Evolutionary conservation across 768 basidiomycete species (phyloP), one percentile per base, ranked within the genome.

Genomic region (Naganishia vaughanmartiniae): DNA sequence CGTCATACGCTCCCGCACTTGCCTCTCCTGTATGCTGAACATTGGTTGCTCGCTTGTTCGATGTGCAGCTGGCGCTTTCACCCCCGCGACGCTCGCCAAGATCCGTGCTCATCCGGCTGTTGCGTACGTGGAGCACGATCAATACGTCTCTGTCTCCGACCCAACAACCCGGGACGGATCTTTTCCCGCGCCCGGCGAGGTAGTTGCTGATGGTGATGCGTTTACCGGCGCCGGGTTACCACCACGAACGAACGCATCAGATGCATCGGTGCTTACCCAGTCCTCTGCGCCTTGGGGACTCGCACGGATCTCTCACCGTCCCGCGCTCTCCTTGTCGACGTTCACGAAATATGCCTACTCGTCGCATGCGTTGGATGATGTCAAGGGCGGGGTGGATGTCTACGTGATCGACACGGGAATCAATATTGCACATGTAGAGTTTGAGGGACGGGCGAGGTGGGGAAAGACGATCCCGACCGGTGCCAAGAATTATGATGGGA

Each of bases 331-430:
- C 11, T 88, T 98, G 72, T 81, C 86, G 42, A 97, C 92, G 15
- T 97, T 96, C 85, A 87, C 84, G 69, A 87, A 86, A 79, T 99
- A 97, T 81, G 83, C 86, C 66, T 90, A 89, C 78, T 84, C 91
- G 65, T 10, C 77, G 0, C 46, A 48, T n/a, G 46, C 69, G n/a
- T 33, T 72, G 10, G 55, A 58, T 4, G 42, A 83, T 1, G 15
- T 42, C 2, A 93, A 89, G n/a, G 95, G 95, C 68, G 96, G 94
- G 73, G 95, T 99, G 28, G 92, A 96, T 73, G 95, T 92, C 60
- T 85, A 84, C 76, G 81, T 85, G 56, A 83, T 85, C 66, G 84
- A 85, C 75, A 84, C 84, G 58, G 81, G 76, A 76, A 90, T 99
- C 86, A 90, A 94, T 84, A 80, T 90, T 72, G 69, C 86, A 12